phyloP scores from a whole-genome alignment of 2,329 filamentous ascomycete genomes.

The Ophiostoma montium region DNA sequence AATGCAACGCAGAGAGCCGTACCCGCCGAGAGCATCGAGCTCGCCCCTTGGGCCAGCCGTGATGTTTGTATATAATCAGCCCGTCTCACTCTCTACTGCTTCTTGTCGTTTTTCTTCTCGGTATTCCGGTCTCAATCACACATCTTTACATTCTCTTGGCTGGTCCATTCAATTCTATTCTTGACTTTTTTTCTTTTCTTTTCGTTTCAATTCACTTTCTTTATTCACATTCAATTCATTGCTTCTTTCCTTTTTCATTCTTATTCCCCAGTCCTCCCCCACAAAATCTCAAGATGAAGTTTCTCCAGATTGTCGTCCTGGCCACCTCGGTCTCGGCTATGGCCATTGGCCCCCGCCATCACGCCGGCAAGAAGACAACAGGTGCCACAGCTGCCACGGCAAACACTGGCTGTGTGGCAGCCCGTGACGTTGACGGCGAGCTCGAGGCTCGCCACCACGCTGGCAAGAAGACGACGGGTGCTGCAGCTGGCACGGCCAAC shows the following conservation, averaged over 20 bases:
- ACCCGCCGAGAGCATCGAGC: background rate
- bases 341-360: constrained; percentile 10
- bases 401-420: background rate
- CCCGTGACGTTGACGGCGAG: background rate
- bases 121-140: background rate
- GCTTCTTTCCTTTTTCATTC: background rate
- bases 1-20: background rate
- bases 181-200: background rate
- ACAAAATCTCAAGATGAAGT: constrained; percentile 7
- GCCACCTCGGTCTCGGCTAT: constrained; percentile 7
- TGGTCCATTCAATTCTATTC: constrained; percentile 4
- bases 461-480: constrained; percentile 3
- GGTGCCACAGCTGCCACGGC: background rate
- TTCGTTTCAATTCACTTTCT: no score
- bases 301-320: constrained; percentile 6
- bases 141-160: constrained; percentile 3
- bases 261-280: background rate
- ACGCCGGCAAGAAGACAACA: constrained; percentile 6
- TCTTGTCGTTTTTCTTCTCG: background rate
- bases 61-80: background rate
- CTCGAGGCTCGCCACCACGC: constrained; percentile 3
- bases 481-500: background rate
- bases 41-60: background rate
- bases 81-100: background rate
- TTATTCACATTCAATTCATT: background rate